phyloP scores from a whole-genome alignment of 768 basidiomycete genomes.

The Auricularia heimuer region DNA sequence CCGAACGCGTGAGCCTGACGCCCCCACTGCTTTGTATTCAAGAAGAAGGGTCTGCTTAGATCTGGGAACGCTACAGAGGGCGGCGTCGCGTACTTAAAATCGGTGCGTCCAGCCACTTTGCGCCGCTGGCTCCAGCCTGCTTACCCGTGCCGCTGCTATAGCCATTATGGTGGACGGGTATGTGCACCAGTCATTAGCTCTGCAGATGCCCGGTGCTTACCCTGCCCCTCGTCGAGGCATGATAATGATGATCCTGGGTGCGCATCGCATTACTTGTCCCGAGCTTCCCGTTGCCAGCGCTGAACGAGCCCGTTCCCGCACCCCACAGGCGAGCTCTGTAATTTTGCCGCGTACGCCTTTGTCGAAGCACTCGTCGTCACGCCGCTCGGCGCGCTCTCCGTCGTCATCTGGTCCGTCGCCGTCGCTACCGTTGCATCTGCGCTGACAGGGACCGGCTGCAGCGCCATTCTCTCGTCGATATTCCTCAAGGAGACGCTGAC shows the following conservation, averaged over 20 bases:
- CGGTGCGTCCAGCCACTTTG: slow-evolving; percentile 41
- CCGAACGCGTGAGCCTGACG: background rate
- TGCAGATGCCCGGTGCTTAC: background rate
- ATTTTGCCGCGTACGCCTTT: slow-evolving; percentile 64
- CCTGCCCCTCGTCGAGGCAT: background rate
- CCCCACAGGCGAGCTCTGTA: slow-evolving; percentile 9
- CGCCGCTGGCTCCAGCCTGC: slow-evolving; percentile 3
- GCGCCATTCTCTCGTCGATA: slow-evolving; percentile 83
- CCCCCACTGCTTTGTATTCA: slow-evolving; percentile 37
- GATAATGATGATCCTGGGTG: slow-evolving; percentile 81
- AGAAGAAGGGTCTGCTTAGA: slow-evolving; percentile 40
- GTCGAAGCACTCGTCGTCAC: slow-evolving; percentile 94
- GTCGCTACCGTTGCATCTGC: background rate
- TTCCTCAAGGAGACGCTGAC: slow-evolving; percentile 89
- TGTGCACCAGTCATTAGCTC: slow-evolving; percentile 53
- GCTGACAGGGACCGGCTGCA: background rate
- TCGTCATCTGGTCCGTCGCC: slow-evolving; percentile 54
- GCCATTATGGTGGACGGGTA: slow-evolving; percentile 90
- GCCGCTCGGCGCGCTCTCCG: slow-evolving; percentile 90
- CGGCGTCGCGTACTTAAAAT: slow-evolving; percentile 92
- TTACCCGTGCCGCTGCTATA: slow-evolving; percentile 15
- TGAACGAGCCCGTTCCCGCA: background rate
- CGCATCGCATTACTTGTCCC: background rate
- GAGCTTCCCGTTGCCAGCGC: slow-evolving; percentile 9
- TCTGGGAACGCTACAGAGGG: slow-evolving; percentile 6